These are phyloP conservation scores for Allium fistulosum DNA, from an alignment of 106 monocot species.

Conservation along the genomic window DNA sequence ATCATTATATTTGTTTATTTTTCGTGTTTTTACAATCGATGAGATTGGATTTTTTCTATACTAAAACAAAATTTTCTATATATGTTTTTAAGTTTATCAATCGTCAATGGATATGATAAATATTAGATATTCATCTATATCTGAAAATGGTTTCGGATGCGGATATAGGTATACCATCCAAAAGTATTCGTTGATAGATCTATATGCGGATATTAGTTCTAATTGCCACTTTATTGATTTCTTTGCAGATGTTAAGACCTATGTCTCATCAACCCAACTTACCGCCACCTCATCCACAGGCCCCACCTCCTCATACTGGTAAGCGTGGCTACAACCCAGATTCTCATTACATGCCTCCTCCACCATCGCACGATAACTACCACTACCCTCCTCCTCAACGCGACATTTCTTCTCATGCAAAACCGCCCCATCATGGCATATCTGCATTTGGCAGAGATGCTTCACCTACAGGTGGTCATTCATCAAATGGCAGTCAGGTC, in stretches of 20 bases:
- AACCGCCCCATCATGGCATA: conserved; percentile 67
- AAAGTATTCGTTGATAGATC: conserved; percentile 6
- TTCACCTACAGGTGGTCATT: conserved; percentile 29
- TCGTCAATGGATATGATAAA: no score
- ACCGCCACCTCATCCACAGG: conserved; percentile 68
- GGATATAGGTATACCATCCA: no score
- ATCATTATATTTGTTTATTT: no score
- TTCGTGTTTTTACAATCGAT: no score
- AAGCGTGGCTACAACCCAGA: conserved; percentile 49
- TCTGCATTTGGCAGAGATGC: conserved; percentile 64
- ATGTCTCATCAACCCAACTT: conserved; percentile 38
- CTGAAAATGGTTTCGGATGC: no score
- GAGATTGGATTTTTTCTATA: no score
- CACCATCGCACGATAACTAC: conserved; percentile 51
- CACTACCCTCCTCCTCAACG: conserved; percentile 39
- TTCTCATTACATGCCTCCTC: conserved; percentile 62
- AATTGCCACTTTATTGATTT: conserved; percentile 4
- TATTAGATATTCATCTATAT: no score
- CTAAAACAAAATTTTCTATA: no score
- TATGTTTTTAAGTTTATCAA: no score
- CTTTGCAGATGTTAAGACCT: conserved; percentile 18
- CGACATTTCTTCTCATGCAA: conserved; percentile 50
- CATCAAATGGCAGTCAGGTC: conserved; percentile 45
- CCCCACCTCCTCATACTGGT: conserved; percentile 32
- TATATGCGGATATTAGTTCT: no score